phyloP scores from a whole-genome alignment of 2,329 filamentous ascomycete genomes.

The Trichoderma aggressivum region DNA sequence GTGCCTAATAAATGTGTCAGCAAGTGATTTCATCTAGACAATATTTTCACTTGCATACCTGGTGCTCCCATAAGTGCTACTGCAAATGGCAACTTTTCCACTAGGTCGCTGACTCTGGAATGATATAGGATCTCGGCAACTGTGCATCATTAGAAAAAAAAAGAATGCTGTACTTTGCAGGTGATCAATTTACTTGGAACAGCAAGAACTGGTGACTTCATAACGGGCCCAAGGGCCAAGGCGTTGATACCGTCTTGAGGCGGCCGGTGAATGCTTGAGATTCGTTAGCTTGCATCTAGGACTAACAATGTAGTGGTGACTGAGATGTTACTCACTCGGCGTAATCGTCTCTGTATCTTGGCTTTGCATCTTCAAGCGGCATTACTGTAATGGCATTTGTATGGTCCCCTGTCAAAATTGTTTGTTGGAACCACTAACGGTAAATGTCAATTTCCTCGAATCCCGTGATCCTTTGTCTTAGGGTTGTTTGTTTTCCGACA shows the following conservation, averaged over 20 bases:
- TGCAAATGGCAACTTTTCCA: background rate
- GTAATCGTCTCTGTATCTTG: background rate
- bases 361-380: background rate
- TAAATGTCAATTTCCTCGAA: background rate
- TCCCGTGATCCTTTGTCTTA: background rate
- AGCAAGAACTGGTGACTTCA: background rate
- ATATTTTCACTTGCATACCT: background rate
- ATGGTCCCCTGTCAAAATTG: background rate
- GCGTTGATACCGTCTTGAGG: background rate
- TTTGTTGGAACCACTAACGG: background rate
- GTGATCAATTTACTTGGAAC: background rate
- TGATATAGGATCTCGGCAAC: background rate
- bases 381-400: background rate
- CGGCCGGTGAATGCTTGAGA: background rate
- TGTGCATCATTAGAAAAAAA: background rate
- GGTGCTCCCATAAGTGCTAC: background rate
- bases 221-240: background rate
- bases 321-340: background rate
- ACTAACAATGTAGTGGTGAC: background rate
- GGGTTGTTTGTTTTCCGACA: background rate
- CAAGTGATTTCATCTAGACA: background rate
- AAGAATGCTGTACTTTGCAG: background rate
- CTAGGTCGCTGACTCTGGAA: background rate
- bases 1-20: background rate
- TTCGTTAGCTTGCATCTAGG: background rate